phyloP scores from a whole-genome alignment of 768 basidiomycete genomes.

The Lactarius deliciosus region DNA sequence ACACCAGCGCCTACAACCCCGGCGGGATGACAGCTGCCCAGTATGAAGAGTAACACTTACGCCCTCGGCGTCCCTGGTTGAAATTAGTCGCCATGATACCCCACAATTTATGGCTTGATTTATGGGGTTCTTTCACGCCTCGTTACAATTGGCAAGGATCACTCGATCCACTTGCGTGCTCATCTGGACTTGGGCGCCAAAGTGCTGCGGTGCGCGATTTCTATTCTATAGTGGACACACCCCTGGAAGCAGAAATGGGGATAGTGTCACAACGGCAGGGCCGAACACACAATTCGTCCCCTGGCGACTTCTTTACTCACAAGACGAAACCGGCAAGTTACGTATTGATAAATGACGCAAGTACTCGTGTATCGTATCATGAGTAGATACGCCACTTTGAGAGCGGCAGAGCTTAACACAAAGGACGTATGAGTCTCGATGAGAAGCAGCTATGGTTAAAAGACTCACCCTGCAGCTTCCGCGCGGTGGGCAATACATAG shows the following conservation, averaged over 20 bases:
- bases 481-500: constrained; percentile 83
- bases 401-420: constrained; percentile 55
- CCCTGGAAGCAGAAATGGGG: neutral
- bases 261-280: neutral
- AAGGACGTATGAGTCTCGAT: neutral
- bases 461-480: constrained; percentile 77
- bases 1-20: neutral
- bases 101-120: too few relatives aligned
- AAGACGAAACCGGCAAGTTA: neutral
- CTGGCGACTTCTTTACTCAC: neutral
- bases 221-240: neutral
- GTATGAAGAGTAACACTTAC: too few relatives aligned
- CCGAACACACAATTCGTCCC: neutral
- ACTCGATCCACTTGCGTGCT: neutral
- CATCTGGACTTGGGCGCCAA: neutral
- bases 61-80: too few relatives aligned
- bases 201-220: neutral
- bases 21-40: too few relatives aligned
- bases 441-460: constrained; percentile 1
- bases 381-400: constrained; percentile 71
- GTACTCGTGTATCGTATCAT: constrained; percentile 25
- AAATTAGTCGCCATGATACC: too few relatives aligned
- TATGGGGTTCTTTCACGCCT: too few relatives aligned
- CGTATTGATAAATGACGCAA: constrained; percentile 1
- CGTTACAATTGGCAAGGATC: neutral